Percentiles rank a stretch among this genome's conserved stretches.
Evolutionary conservation across 129 eudicot genomes (phyloP).

Genomic region (Artemisia argyi): DNA sequence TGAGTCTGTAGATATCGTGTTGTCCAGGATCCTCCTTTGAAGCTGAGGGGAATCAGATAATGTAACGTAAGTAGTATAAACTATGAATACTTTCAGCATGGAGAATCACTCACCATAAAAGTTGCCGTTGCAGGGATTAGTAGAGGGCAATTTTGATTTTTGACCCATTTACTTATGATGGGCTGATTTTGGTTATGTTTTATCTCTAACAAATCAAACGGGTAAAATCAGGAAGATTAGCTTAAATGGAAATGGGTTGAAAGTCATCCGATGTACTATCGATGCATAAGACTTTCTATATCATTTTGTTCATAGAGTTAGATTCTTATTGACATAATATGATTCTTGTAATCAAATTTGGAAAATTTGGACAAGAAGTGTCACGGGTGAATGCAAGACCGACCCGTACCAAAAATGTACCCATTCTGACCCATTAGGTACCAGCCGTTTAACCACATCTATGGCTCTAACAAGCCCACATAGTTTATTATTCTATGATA

Average conservation of each 20-base stretch:
- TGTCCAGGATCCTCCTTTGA: conserved; percentile 14
- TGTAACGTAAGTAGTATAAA: no score
- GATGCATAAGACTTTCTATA: no score
- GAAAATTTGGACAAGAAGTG: neutral
- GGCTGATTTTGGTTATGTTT: no score
- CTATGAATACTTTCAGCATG: neutral
- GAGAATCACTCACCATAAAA: neutral
- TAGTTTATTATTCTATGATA: no score
- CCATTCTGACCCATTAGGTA: neutral
- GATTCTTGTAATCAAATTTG: neutral
- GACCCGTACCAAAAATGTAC: neutral
- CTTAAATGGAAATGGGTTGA: no score
- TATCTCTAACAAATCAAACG: no score
- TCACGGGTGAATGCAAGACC: neutral
- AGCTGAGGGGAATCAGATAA: neutral
- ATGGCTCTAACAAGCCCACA: no score
- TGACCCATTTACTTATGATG: neutral
- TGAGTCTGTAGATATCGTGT: neutral
- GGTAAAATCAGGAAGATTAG: no score
- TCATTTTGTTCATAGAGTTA: no score
- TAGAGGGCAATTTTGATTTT: neutral
- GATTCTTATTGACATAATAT: neutral
- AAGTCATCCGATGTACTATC: no score
- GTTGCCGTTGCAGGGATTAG: neutral
- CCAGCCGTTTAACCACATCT: no score